A percentile compares a stretch with the other conserved stretches of the same genome.
Conservation (phyloP, 2,329 filamentous ascomycete species). For the Aureobasidium zeae region DNA sequence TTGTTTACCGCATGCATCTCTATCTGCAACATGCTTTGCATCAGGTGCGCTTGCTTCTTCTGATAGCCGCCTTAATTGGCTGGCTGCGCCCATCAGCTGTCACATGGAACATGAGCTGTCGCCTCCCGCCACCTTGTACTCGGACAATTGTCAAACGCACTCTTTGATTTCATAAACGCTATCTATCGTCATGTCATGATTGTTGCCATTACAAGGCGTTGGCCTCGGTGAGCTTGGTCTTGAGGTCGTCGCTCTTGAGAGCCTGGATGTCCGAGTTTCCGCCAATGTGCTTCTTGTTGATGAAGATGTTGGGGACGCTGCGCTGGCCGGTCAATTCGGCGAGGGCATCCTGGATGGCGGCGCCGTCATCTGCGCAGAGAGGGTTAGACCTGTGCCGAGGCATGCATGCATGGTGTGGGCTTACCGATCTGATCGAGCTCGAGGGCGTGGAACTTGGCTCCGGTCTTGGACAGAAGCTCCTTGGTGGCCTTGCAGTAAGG, state of each 20-base stretch:
- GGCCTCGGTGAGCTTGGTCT: slow-evolving; percentile 17
- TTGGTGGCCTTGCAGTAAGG: slow-evolving; percentile 82
- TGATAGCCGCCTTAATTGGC: too few species aligned
- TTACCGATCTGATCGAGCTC: slow-evolving; percentile 80
- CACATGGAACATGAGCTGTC: too few species aligned
- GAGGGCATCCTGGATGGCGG: slow-evolving; percentile 74
- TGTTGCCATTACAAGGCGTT: slow-evolving; percentile 4
- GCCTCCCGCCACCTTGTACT: too few species aligned
- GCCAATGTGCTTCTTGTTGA: slow-evolving; percentile 81
- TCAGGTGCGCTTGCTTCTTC: slow-evolving; percentile 10
- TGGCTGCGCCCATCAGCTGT: too few species aligned
- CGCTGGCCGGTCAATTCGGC: slow-evolving; percentile 70
- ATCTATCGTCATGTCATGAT: slow-evolving; percentile 14
- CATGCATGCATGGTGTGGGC: slow-evolving; percentile 37
- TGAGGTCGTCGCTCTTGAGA: slow-evolving; percentile 17
- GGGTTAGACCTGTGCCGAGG: background rate
- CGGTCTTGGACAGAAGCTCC: slow-evolving; percentile 56
- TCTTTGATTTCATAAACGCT: too few species aligned
- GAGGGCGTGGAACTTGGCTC: slow-evolving; percentile 63
- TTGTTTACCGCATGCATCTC: background rate
- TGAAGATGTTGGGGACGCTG: slow-evolving; percentile 94
- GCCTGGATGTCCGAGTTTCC: slow-evolving; percentile 84
- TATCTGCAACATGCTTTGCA: slow-evolving; percentile 9
- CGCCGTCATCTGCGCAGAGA: slow-evolving; percentile 59
- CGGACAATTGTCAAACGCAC: too few species aligned